Base-by-base conservation (phyloP, 257 asterid genomes). In the Jaltomata sinuosa region DNA sequence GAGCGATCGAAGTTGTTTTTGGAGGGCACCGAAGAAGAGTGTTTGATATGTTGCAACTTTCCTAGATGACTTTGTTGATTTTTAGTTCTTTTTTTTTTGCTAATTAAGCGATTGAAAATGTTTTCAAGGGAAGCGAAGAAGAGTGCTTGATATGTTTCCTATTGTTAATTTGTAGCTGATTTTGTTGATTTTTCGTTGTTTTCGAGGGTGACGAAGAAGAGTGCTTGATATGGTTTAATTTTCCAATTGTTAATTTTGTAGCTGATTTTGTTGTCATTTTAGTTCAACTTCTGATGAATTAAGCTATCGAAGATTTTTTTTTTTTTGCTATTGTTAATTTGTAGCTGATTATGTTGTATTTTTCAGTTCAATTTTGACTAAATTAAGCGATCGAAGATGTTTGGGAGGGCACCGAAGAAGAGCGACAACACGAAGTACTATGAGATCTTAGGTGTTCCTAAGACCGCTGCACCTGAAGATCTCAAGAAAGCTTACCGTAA, bases 401-500 rank as follows among this genome's bases (percentile, higher is more conserved):
- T 94, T 84, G 96, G 96, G 45, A 90, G 98, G 87, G 90, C 91
- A 71, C 96, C 98, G 71, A 93, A 89, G 87, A 94, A 91, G 87
- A 93, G 96, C 84, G 92, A 94, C 36, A 93, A 91, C 90, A 91
- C 96, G 11, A 94, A 92, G 92, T 94, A 94, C 90, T 94, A 94
- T 83, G 98, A 94, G 87, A 36, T 88, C 52, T 69, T 94, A 85
- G 98, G 97, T 6, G 98, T 94, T 25, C 81, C 96, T 65, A 93
- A 94, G 88, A 89, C 64, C 19, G 94, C 96, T 36, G 88, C 97
- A 12, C 95, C 69, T 71, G 97, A 93, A 62, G 97, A 92, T 84
- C 90, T 94, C 87, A 94, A 94, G 90, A 94, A 93, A 90, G 98
- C 98, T 19, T 94, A 94, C 84, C 93, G 94, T 62, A 94, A 94